A percentile compares a stretch with the other conserved stretches of the same genome.
phyloP scores from a whole-genome alignment of 441 rosid genomes.

The Omphalea diandra region DNA sequence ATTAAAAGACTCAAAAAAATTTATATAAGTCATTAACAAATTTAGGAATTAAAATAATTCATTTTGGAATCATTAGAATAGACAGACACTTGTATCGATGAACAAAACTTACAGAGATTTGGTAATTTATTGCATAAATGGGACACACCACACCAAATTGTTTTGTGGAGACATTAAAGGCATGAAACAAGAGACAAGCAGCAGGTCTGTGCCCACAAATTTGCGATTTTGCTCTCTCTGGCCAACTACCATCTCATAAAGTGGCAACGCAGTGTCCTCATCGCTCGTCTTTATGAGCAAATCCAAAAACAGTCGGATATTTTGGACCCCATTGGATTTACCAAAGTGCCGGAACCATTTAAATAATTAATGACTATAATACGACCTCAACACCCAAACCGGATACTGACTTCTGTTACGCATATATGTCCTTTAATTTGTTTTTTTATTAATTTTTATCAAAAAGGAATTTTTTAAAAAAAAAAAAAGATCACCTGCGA shows the following conservation, averaged over 20 bases:
- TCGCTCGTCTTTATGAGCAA: not conserved
- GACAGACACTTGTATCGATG: no score
- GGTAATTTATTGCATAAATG: no score
- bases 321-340: not conserved
- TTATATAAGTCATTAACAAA: no score
- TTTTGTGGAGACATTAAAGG: no score
- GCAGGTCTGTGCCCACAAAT: not conserved
- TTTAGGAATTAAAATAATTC: no score
- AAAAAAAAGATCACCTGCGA: conserved; percentile 32
- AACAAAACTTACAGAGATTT: no score
- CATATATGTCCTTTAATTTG: not conserved
- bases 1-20: no score
- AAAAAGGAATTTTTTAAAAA: not conserved
- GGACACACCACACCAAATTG: no score
- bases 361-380: not conserved
- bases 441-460: not conserved
- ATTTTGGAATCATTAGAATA: no score
- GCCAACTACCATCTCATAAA: not conserved
- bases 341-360: conserved; percentile 13
- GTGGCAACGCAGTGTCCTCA: not conserved
- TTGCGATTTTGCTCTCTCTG: not conserved
- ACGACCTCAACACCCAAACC: no score
- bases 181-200: no score
- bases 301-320: not conserved
- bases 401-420: not conserved